Conservation (phyloP, 2,329 filamentous ascomycete genomes). For the Cytospora leucostoma region DNA sequence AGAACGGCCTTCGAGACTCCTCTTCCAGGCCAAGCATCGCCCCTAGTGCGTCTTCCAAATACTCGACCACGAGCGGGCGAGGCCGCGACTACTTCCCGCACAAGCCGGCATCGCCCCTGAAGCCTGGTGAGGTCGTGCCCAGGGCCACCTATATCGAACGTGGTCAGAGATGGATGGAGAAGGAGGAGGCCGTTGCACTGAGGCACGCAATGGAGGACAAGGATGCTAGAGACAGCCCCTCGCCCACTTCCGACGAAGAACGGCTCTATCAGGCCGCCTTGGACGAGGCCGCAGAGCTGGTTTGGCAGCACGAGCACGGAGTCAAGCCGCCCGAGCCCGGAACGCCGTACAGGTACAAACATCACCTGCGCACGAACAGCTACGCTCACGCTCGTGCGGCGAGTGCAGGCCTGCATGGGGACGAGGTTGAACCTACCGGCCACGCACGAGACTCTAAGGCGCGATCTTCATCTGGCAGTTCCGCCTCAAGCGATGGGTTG, state of each 20-base stretch:
- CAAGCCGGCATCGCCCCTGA: slow-evolving; percentile 47
- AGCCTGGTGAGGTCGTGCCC: slow-evolving; percentile 62
- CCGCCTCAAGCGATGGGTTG: slow-evolving; percentile 49
- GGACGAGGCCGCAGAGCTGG: slow-evolving; percentile 75
- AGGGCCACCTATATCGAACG: slow-evolving; percentile 72
- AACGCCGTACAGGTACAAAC: slow-evolving; percentile 66
- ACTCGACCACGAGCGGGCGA: slow-evolving; percentile 47
- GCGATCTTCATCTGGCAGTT: slow-evolving; percentile 49
- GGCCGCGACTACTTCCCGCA: slow-evolving; percentile 57
- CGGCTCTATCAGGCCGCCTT: slow-evolving; percentile 70
- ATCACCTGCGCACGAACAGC: slow-evolving; percentile 70
- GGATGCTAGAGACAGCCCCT: slow-evolving; percentile 54
- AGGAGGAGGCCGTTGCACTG: slow-evolving; percentile 71
- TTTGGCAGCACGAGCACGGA: slow-evolving; percentile 73
- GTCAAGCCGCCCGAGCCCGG: slow-evolving; percentile 57
- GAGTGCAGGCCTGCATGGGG: slow-evolving; percentile 54
- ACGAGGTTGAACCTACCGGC: slow-evolving; percentile 49
- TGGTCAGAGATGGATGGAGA: slow-evolving; percentile 77
- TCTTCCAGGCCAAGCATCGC: slow-evolving; percentile 44
- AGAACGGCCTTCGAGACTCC: slow-evolving; percentile 29
- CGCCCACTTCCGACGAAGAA: slow-evolving; percentile 51
- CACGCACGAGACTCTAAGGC: slow-evolving; percentile 45
- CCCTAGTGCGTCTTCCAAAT: slow-evolving; percentile 52
- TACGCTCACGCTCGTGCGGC: slow-evolving; percentile 68
- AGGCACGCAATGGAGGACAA: slow-evolving; percentile 74